Percentiles rank a stretch among this genome's conserved stretches.
Evolutionary conservation across 768 basidiomycete genomes (phyloP).

Genomic region (Tubosaeta sp.): DNA sequence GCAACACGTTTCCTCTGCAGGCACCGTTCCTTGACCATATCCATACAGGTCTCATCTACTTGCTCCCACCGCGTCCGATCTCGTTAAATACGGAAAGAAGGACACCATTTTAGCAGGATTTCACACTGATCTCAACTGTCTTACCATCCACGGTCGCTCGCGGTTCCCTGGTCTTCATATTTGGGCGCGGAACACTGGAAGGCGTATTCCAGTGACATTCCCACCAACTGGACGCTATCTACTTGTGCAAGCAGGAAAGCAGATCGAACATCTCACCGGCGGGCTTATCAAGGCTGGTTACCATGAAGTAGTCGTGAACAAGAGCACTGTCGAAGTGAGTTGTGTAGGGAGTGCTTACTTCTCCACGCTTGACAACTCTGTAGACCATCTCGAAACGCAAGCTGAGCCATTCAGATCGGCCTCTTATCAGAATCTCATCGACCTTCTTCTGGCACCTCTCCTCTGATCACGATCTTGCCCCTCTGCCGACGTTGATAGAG

Average conservation of each 20-base stretch:
- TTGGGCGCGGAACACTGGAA: conserved; percentile 93
- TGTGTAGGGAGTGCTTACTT: background rate
- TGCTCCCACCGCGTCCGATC: conserved; percentile 91
- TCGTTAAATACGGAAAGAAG: conserved; percentile 69
- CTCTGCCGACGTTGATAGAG: conserved; percentile 51
- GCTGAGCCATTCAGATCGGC: conserved; percentile 61
- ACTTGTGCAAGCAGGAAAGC: conserved; percentile 93
- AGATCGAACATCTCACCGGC: conserved; percentile 82
- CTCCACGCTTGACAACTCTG: background rate
- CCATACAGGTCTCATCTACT: conserved; percentile 71
- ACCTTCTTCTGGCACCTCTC: conserved; percentile 96
- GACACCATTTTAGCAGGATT: conserved; percentile 92
- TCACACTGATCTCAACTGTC: conserved; percentile 90
- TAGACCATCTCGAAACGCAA: conserved; percentile 65
- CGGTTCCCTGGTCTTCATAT: conserved; percentile 87
- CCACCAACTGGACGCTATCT: conserved; percentile 76
- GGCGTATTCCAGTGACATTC: conserved; percentile 82
- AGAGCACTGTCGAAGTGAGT: conserved; percentile 65
- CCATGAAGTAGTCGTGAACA: conserved; percentile 92
- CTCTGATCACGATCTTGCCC: conserved; percentile 74
- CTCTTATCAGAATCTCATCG: conserved; percentile 90
- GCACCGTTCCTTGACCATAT: background rate
- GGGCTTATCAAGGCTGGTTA: conserved; percentile 89
- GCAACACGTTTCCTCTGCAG: conserved; percentile 16
- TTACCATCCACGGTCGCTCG: conserved; percentile 87